Evolutionary conservation across 371 early-diverging fungal species (phyloP), one percentile per base, ranked within the genome.

Genomic region (Mucor indicus): DNA sequence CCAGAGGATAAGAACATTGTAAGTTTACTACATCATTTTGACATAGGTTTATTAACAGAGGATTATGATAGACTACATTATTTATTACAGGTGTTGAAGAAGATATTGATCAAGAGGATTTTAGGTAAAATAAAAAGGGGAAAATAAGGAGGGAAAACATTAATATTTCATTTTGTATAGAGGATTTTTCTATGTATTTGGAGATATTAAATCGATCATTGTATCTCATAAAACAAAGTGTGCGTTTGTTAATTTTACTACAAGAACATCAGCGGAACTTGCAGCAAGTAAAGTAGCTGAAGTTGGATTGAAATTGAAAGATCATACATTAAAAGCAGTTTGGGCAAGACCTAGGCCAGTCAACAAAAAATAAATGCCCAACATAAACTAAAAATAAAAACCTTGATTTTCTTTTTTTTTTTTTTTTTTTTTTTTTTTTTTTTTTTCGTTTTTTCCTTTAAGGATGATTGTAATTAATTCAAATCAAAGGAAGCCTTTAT

Each of bases 121-220:
- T 96, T 27, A 72, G 75, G 77, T 76, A 79, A 60, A 39, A 25
- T 33, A 6, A 1, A 13, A 36, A 23, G n/a, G 13, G 16, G n/a
- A 30, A 12, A 25, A 32, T 11, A 10, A 22, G 20, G 16, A 25
- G 29, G 15, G 21, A 29, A 13, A 17, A 9, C 11, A 17, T 33
- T 33, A 11, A 15, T 33, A 4, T 4, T 33, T 13, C 6, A 9
- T 13, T 9, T 33, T 33, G 5, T 9, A 9, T 57, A 86, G 86
- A 52, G 82, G 71, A 10, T 73, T 81, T 52, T 97, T 95, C 61
- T 75, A 80, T 39, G 78, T 72, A 0, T 95, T 81, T 69, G 97
- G 97, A 21, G 92, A 92, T 51, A 78, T 96, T 57, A 90, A 91
- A 63, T 91, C 93, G 0, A 67, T 96, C n/a, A 84, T 90, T 4